These are phyloP conservation scores for Venustampulla echinocandica DNA, from an alignment of 495 filamentous ascomycete genomes.

Conservation along the genomic window DNA sequence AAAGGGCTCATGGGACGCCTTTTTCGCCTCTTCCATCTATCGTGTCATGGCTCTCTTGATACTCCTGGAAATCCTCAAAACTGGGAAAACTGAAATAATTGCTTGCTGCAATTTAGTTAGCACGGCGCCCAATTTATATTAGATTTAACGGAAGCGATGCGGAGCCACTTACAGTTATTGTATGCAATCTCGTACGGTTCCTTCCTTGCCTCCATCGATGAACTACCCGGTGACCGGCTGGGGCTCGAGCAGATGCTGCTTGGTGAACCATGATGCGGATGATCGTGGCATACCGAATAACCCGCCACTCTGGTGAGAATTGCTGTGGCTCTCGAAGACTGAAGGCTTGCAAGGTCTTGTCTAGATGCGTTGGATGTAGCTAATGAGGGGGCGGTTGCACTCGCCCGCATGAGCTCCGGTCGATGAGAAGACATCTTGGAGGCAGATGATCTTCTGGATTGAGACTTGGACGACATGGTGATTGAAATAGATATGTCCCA, in stretches of 20 bases:
- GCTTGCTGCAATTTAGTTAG: conserved; percentile 15
- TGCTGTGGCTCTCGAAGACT: conserved; percentile 40
- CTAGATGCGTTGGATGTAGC: conserved; percentile 44
- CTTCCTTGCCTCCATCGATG: conserved; percentile 20
- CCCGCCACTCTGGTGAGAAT: conserved; percentile 42
- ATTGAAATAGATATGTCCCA: not conserved
- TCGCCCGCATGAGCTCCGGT: conserved; percentile 41
- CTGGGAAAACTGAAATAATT: conserved; percentile 51
- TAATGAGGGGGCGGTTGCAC: conserved; percentile 45
- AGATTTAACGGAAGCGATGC: too few relatives aligned
- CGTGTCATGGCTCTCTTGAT: conserved; percentile 21
- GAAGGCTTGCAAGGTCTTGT: conserved; percentile 36
- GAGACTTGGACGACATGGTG: conserved; percentile 12
- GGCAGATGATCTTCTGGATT: conserved; percentile 6
- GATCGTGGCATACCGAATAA: conserved; percentile 26
- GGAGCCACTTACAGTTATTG: conserved; percentile 20
- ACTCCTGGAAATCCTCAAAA: conserved; percentile 35
- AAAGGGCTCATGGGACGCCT: not conserved
- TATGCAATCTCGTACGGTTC: conserved; percentile 27
- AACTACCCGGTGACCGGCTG: conserved; percentile 4
- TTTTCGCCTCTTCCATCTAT: conserved; percentile 4
- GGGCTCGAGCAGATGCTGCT: conserved; percentile 18
- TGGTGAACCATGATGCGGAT: not conserved
- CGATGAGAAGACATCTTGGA: conserved; percentile 19
- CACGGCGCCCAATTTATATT: too few relatives aligned